Evolutionary conservation across 2,329 filamentous ascomycete species (phyloP), one percentile per base, ranked within the genome.

Genomic region (Cyphellophora attinorum): DNA sequence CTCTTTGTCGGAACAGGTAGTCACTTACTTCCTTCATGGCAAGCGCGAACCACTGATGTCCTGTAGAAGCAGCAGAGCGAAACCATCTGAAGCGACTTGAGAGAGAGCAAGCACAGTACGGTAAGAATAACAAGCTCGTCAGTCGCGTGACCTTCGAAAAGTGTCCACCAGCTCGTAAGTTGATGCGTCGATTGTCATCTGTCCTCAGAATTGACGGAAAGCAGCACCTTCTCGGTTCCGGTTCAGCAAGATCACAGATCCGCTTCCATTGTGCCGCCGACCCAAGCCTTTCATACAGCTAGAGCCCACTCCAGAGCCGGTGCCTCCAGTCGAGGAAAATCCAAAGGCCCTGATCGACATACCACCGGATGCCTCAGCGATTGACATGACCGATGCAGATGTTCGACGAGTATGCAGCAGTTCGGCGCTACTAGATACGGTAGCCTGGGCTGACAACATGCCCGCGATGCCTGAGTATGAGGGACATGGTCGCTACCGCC

Each of bases 401-500:
- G n/a, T n/a, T n/a, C n/a, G n/a, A n/a, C 42, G 27, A 35, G 37
- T 35, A 40, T 46, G 15, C 41, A 35, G 4, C 36, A 38, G 16
- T 25, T 32, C 5, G 41, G 44, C 19, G 16, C 41, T 13, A 37
- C 28, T 14, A n/a, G 34, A 6, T 37, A 40, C 11, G 38, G 44
- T 11, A 28, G 45, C 25, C 41, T 36, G 33, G 21, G 21, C 21
- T 25, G 21, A 25, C 8, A n/a, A n/a, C 11, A 15, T 47, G 11
- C 39, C 42, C 8, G 42, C 44, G 6, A 19, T 47, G 36, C 39
- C 35, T 6, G 14, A 39, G 17, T 42, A 47, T 42, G 45, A 34
- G 11, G 47, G 47, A n/a, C 35, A 44, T 23, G 44, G 44, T 19
- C 41, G 39, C 23, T 50, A 45, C 34, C 38, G 47, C 33, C 38